phyloP scores from a whole-genome alignment of 2,329 filamentous ascomycete genomes.

The Ophiosphaerella herpotricha region DNA sequence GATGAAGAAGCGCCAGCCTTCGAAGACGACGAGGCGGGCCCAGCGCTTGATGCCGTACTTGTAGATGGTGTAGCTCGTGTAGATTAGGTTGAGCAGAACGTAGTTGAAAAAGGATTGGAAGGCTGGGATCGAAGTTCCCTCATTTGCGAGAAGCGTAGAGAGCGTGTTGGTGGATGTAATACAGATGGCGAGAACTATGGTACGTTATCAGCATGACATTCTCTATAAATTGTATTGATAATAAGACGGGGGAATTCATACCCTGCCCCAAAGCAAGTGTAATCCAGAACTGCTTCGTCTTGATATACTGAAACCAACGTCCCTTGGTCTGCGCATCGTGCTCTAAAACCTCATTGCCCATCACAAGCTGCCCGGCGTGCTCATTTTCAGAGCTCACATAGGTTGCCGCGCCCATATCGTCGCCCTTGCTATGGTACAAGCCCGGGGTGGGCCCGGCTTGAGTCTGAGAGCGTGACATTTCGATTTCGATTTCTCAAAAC shows the following conservation, averaged over 20 bases:
- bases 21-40: slow-evolving; percentile 63
- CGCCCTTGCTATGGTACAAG: slow-evolving; percentile 16
- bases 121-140: slow-evolving; percentile 81
- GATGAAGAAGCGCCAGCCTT: slow-evolving; percentile 91
- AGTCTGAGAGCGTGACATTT: slow-evolving; percentile 7
- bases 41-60: slow-evolving; percentile 77
- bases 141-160: slow-evolving; percentile 70
- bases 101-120: slow-evolving; percentile 98
- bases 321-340: slow-evolving; percentile 49
- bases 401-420: slow-evolving; percentile 24
- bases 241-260: slow-evolving; percentile 5
- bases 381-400: slow-evolving; percentile 37
- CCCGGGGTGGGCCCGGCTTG: slow-evolving; percentile 16
- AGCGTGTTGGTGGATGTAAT: slow-evolving; percentile 95
- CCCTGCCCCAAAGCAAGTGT: slow-evolving; percentile 74
- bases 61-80: slow-evolving; percentile 78
- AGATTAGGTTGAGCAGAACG: slow-evolving; percentile 78
- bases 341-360: slow-evolving; percentile 27
- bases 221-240: not conserved
- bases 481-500: not conserved
- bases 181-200: slow-evolving; percentile 64
- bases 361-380: slow-evolving; percentile 14
- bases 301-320: slow-evolving; percentile 70
- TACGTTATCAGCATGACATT: not conserved
- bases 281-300: slow-evolving; percentile 85